These are phyloP conservation scores for Chenopodium formosanum DNA, from an alignment of 148 eudicot genomes.

Conservation along the genomic window DNA sequence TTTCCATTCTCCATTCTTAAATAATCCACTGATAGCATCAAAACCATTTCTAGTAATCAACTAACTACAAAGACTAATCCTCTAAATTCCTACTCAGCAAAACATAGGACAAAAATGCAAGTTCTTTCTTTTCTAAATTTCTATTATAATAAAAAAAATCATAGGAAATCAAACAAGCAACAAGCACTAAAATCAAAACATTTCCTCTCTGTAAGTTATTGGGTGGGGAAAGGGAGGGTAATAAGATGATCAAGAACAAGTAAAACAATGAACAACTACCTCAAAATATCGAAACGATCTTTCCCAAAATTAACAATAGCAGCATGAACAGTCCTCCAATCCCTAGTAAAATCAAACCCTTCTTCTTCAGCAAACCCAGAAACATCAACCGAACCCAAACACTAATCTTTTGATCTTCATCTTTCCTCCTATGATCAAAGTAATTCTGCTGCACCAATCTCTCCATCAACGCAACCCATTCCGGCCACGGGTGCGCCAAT, in stretches of 20 bases:
- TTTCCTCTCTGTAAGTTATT: neutral
- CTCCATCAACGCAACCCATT: constrained; percentile 91
- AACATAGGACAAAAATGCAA: neutral
- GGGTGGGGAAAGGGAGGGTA: no score
- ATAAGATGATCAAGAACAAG: neutral
- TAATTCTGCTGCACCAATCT: constrained; percentile 85
- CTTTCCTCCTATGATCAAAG: constrained; percentile 70
- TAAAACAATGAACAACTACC: constrained; percentile 34
- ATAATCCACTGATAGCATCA: neutral
- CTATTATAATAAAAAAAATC: no score
- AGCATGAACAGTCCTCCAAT: constrained; percentile 74
- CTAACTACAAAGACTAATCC: neutral
- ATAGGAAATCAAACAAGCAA: neutral
- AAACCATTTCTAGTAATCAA: neutral
- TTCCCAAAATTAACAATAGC: constrained; percentile 72
- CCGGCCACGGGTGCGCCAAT: constrained; percentile 88
- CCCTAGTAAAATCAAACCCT: constrained; percentile 66
- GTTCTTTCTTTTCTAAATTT: neutral
- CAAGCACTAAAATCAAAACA: neutral
- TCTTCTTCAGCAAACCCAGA: constrained; percentile 39
- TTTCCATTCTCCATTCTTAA: neutral
- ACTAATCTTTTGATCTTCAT: constrained; percentile 69
- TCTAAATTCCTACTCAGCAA: neutral
- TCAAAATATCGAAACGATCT: constrained; percentile 85
- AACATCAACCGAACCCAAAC: constrained; percentile 42